Percentiles rank a stretch among this genome's conserved stretches.
Conservation (phyloP, 345 rosid species). For the Adansonia digitata region DNA sequence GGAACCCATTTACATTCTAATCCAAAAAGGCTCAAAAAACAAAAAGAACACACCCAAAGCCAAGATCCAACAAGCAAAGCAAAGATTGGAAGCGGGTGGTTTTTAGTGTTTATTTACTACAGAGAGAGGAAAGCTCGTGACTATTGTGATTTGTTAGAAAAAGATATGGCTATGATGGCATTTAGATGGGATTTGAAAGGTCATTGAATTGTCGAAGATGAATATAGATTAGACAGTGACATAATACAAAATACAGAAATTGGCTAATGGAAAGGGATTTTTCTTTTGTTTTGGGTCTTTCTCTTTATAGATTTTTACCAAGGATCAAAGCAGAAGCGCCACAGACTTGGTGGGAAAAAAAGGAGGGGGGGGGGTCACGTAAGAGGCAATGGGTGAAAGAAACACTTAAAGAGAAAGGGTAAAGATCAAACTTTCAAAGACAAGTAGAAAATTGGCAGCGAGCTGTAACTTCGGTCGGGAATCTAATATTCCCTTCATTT, state of each 20-base stretch:
- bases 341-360: background rate
- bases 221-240: background rate
- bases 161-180: background rate
- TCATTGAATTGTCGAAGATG: background rate
- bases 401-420: background rate
- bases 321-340: background rate
- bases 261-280: background rate
- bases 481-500: background rate
- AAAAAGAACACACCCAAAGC: background rate
- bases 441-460: background rate
- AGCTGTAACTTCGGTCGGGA: background rate
- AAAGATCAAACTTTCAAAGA: background rate
- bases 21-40: background rate
- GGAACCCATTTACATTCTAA: slow-evolving; percentile 62
- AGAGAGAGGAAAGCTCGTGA: background rate
- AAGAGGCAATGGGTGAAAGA: background rate
- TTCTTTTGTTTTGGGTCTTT: no score
- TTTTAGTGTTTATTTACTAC: background rate
- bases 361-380: background rate
- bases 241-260: background rate
- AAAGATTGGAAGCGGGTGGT: background rate
- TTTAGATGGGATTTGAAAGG: slow-evolving; percentile 1
- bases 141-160: background rate
- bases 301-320: background rate
- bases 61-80: background rate